Conservation (phyloP, 169 alveolate species). For the Toxoplasma gondii region DNA sequence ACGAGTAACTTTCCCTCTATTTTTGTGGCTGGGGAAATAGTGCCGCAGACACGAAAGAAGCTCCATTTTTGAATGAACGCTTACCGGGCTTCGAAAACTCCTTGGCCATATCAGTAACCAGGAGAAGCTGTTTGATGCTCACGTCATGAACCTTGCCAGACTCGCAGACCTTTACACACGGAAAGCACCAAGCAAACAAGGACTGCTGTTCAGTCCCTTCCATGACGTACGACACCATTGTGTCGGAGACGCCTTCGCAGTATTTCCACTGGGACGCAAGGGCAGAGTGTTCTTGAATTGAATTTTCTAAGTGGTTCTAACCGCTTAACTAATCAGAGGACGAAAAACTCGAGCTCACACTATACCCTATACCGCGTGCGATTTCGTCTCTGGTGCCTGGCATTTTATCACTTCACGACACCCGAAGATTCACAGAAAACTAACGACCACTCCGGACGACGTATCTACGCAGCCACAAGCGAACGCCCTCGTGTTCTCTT, state of each 20-base stretch:
- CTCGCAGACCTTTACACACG: constrained; percentile 51
- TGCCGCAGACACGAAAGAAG: too few species aligned
- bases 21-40: too few species aligned
- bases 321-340: too few species aligned
- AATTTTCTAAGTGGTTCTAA: too few species aligned
- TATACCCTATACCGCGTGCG: too few species aligned
- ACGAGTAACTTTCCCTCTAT: too few species aligned
- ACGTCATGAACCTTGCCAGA: constrained; percentile 44
- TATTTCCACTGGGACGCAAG: background rate
- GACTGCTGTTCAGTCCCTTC: background rate
- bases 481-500: too few species aligned
- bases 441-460: background rate
- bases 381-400: background rate
- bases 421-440: background rate
- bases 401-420: background rate
- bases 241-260: background rate
- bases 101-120: constrained; percentile 68
- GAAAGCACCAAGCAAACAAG: background rate
- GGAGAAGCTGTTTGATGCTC: constrained; percentile 67
- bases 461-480: too few species aligned
- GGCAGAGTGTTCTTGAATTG: too few species aligned
- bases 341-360: too few species aligned
- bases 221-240: background rate
- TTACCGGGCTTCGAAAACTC: constrained; percentile 66
- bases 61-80: background rate